Evolutionary conservation across 2,329 filamentous ascomycete species (phyloP), one percentile per base, ranked within the genome.

Genomic region (Grosmannia serpens): DNA sequence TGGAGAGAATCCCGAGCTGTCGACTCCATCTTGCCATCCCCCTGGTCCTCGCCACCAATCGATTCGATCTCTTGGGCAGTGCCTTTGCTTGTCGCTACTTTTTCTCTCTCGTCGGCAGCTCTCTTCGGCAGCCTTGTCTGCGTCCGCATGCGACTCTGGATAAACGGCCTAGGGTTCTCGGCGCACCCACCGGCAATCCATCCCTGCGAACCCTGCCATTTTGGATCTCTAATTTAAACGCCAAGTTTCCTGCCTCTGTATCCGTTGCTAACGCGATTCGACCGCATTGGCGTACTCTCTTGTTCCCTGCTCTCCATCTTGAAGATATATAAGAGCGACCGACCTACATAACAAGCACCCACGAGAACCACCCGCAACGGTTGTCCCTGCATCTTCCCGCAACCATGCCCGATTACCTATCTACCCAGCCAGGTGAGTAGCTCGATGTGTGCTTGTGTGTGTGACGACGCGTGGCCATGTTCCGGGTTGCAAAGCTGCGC

Each of bases 351-450:
- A 38, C 15, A 33, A 17, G 35, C 29, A 47, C 38, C 51, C 6
- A 29, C 53, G n/a, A 15, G 17, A 11, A 5, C 7, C 53, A 41
- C 3, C 9, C 26, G 41, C 9, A 50, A 50, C 22, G 26, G 20
- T 9, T 49, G n/a, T 26, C 29, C n/a, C 38, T 41, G 49, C 22
- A 31, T 27, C 10, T 26, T 9, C 4, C 50, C 51, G 51, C 53
- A 46, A 60, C 35, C 54, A 62, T 62, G 61, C 55, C 61, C n/a
- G 58, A 60, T 38, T 58, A 59, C 47, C 59, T 61, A 53, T 59
- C 61, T 38, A 53, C 53, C 58, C 60, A 62, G 58, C 47, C 56
- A 62, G 61, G 61, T 62, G 59, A 41, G 61, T 49, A 29, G 33
- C 27, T 15, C 46, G 33, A 26, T 53, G 11, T 55, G 53, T 41